phyloP scores from a whole-genome alignment of 1,284 basidiomycete species.

The Amylostereum areolatum region DNA sequence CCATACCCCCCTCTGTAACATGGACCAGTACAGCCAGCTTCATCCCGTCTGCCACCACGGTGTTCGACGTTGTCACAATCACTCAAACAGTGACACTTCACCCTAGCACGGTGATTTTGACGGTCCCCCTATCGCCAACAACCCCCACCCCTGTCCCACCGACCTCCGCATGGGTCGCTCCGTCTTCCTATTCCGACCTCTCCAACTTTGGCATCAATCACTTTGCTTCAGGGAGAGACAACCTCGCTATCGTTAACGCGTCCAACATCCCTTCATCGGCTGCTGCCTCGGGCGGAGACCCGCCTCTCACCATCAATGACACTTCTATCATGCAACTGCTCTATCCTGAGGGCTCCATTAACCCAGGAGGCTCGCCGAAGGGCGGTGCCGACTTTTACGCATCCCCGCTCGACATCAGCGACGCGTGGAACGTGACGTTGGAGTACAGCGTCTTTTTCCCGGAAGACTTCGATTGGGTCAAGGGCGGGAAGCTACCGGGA shows the following conservation, averaged over 20 bases:
- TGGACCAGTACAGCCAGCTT: too few species aligned
- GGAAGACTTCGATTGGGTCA: conserved; percentile 57
- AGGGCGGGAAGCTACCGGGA: conserved; percentile 68
- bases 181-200: conserved; percentile 51
- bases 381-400: conserved; percentile 73
- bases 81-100: too few species aligned
- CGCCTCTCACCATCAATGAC: conserved; percentile 9
- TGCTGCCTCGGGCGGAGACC: not conserved
- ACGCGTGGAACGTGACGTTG: conserved; percentile 48
- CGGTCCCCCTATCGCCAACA: not conserved
- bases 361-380: conserved; percentile 49
- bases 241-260: conserved; percentile 49
- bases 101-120: too few species aligned
- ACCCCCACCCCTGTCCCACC: not conserved
- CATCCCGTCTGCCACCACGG: too few species aligned
- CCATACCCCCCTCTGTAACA: too few species aligned
- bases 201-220: conserved; percentile 52
- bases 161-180: conserved; percentile 38
- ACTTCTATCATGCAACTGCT: conserved; percentile 43
- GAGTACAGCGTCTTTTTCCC: conserved; percentile 66
- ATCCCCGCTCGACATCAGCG: conserved; percentile 40
- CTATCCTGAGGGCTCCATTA: conserved; percentile 60
- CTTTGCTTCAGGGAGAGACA: conserved; percentile 50
- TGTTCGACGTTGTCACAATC: too few species aligned
- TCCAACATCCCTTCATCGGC: not conserved